These are phyloP conservation scores for Tetrastigma voinierianum DNA, from an alignment of 164 flowering plant genomes.

Conservation along the genomic window DNA sequence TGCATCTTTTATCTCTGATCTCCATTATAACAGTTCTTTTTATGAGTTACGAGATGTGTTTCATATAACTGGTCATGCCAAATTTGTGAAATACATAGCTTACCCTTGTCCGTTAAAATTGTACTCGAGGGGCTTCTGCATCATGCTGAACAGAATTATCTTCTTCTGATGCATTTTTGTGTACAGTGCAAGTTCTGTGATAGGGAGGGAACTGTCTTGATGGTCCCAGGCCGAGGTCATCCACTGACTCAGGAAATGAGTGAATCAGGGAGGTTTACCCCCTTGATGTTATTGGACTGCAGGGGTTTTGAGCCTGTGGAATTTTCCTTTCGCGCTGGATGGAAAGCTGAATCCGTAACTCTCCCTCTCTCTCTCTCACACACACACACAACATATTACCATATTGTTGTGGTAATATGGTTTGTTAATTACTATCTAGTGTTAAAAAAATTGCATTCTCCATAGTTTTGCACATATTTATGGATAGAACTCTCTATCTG, in stretches of 20 bases:
- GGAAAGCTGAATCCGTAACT: conserved; percentile 80
- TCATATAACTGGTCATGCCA: neutral
- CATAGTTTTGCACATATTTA: too few relatives aligned
- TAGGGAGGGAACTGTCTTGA: conserved; percentile 69
- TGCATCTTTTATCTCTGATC: too few relatives aligned
- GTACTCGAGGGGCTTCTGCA: too few relatives aligned
- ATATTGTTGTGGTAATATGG: too few relatives aligned
- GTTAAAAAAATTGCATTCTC: too few relatives aligned
- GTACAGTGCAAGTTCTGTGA: conserved; percentile 78
- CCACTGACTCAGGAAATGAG: conserved; percentile 48
- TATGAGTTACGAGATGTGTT: neutral
- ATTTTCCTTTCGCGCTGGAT: conserved; percentile 57
- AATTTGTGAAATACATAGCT: neutral
- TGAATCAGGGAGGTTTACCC: conserved; percentile 43
- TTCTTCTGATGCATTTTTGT: neutral
- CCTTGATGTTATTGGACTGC: conserved; percentile 82
- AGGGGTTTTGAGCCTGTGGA: conserved; percentile 79
- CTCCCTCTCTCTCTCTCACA: neutral
- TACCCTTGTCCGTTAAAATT: neutral
- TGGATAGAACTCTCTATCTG: too few relatives aligned
- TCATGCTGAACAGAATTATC: neutral
- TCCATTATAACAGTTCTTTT: too few relatives aligned
- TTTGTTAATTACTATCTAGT: too few relatives aligned
- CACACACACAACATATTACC: too few relatives aligned
- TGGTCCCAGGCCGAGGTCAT: conserved; percentile 67